Evolutionary conservation across 768 basidiomycete species (phyloP).

Genomic region (Trametes cingulata): DNA sequence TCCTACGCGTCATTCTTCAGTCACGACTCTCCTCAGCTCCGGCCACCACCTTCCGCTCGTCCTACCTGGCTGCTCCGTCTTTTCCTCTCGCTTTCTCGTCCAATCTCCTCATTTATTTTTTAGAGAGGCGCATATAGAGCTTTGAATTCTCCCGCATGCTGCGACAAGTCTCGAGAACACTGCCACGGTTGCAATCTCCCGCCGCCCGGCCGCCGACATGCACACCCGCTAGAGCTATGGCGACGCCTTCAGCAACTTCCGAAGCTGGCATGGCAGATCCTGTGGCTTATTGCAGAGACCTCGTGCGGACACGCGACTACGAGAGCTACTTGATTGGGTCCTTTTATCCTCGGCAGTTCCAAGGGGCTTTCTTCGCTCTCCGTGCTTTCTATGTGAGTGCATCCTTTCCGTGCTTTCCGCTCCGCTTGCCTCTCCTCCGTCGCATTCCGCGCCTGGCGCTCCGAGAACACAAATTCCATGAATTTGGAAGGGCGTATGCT

Average conservation of each 20-base stretch:
- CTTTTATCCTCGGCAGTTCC: constrained; percentile 67
- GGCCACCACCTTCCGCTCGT: not conserved
- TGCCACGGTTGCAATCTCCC: not conserved
- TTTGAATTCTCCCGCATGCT: not conserved
- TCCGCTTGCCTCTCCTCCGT: not conserved
- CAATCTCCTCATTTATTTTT: not conserved
- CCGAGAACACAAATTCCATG: not conserved
- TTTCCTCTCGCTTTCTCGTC: not conserved
- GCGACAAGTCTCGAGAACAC: not conserved
- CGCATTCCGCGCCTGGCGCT: not conserved
- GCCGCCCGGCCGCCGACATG: not conserved
- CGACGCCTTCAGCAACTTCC: not conserved
- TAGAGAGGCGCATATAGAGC: not conserved
- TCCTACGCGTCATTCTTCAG: not conserved
- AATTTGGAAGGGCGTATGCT: no score
- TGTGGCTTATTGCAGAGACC: constrained; percentile 62
- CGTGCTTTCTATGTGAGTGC: constrained; percentile 80
- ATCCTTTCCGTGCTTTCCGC: not conserved
- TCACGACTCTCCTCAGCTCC: not conserved
- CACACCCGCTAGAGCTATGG: not conserved
- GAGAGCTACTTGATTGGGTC: constrained; percentile 73
- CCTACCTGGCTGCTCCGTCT: not conserved
- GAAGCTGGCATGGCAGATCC: constrained; percentile 32
- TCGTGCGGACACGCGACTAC: constrained; percentile 81
- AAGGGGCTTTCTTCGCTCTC: constrained; percentile 72